These are phyloP conservation scores for Astragalus membranaceus DNA, from an alignment of 306 rosid genomes.

Conservation along the genomic window DNA sequence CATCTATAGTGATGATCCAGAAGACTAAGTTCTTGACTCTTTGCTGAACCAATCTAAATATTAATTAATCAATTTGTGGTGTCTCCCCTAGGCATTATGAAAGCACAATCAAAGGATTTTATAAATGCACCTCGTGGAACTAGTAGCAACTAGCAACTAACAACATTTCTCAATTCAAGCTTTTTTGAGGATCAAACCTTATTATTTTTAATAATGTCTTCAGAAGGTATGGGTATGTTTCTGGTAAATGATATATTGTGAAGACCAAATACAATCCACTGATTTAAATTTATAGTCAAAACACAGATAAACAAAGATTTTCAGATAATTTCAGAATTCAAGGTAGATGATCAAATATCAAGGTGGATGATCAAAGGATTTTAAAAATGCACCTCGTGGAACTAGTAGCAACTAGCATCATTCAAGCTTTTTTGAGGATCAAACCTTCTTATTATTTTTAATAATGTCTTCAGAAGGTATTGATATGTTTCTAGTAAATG, in stretches of 20 bases:
- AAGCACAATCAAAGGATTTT: conserved; percentile 7
- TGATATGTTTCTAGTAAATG: neutral
- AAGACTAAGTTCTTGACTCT: neutral
- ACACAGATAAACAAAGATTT: conserved; percentile 25
- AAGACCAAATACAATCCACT: conserved; percentile 26
- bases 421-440: no score
- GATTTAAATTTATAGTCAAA: conserved; percentile 24
- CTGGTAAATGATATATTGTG: neutral
- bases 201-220: neutral
- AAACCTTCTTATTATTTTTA: neutral
- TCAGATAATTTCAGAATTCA: conserved; percentile 29
- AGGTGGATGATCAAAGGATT: no score
- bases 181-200: neutral
- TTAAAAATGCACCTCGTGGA: no score
- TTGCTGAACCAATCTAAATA: neutral
- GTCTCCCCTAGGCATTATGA: neutral
- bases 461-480: neutral
- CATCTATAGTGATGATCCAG: neutral
- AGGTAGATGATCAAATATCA: conserved; percentile 47
- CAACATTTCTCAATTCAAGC: neutral
- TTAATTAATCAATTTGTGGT: neutral
- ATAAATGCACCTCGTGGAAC: neutral
- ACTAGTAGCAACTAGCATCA: no score
- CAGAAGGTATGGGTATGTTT: neutral
- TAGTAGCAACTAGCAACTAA: neutral